Evolutionary conservation across 176 grass and related monocot genomes (phyloP).

Genomic region (Cymbopogon citratus): DNA sequence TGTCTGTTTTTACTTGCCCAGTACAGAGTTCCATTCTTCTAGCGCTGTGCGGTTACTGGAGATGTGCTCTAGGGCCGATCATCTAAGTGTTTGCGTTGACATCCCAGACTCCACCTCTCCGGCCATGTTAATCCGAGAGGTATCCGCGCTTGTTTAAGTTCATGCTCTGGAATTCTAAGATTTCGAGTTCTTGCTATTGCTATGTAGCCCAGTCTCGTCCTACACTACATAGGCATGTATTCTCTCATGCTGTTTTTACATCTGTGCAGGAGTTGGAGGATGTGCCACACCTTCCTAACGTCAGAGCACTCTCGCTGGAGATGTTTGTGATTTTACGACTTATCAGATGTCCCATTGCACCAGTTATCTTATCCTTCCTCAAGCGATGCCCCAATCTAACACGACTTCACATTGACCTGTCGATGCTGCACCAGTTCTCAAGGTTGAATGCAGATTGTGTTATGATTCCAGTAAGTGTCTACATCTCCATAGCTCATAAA

Average conservation of each 20-base stretch:
- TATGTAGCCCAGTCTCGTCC: no score
- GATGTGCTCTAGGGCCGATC: background rate
- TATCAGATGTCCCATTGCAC: background rate
- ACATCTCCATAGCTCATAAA: no score
- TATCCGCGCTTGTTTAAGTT: background rate
- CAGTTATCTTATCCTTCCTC: background rate
- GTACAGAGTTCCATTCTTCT: background rate
- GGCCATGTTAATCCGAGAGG: background rate
- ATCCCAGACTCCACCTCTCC: background rate
- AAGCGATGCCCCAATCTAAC: conserved; percentile 7
- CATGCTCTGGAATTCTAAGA: no score
- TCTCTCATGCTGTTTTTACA: background rate
- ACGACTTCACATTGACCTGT: conserved; percentile 17
- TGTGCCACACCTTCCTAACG: background rate
- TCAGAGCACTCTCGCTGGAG: background rate
- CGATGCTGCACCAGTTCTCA: background rate
- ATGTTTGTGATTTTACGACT: background rate
- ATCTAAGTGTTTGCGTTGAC: background rate
- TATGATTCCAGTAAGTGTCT: background rate
- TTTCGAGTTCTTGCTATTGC: no score
- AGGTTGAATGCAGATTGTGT: background rate
- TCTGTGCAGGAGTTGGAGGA: no score
- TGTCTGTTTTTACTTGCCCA: background rate
- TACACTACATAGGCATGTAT: background rate
- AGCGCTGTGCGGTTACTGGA: background rate